Evolutionary conservation across 1,139 yeast genomes (phyloP), one percentile per base, ranked within the genome.

Genomic region (Sugiyamaella paludigena): DNA sequence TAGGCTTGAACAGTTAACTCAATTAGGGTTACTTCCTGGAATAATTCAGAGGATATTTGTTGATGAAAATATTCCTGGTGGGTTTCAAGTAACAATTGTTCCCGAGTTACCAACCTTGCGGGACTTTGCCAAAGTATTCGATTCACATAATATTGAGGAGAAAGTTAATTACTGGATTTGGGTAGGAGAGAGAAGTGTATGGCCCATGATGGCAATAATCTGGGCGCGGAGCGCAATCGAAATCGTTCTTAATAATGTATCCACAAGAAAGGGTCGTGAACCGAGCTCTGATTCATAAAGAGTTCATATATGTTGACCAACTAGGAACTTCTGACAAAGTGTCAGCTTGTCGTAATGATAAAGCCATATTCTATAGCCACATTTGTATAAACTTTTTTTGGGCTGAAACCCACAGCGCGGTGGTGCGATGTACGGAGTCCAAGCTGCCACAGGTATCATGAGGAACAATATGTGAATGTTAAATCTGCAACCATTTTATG

Each of bases 161-260:
- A 89, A 87, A 63, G 84, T 89, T 29, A 87, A 89, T 2, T 88
- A 88, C 62, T 91, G 98, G 95, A 81, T 89, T 2, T 71, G 78
- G 47, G 89, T 91, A 31, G 99, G 99, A 4, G 98, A 91, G 66
- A 75, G 86, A 56, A 85, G 95, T 43, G 89, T 91, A 0, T 92
- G 98, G 98, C 96, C 96, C 0, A 79, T 87, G 52, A 76, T 88
- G 56, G 88, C 97, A 0, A 72, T 91, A 40, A 73, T 94, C 38
- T 84, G 91, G 81, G 86, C 96, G 0, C 73, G 99, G 48, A 87
- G 97, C 61, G 81, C 92, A 1, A 85, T 91, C 50, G 99, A 92
- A 69, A 87, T 86, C 70, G 86, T 91, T 30, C 73, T 92, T 51
- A 96, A 91, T 64, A 89, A 84, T 64, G 75, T 83, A 59, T 81